These are phyloP conservation scores for Salix purpurea DNA, from an alignment of 345 rosid genomes.

Conservation along the genomic window DNA sequence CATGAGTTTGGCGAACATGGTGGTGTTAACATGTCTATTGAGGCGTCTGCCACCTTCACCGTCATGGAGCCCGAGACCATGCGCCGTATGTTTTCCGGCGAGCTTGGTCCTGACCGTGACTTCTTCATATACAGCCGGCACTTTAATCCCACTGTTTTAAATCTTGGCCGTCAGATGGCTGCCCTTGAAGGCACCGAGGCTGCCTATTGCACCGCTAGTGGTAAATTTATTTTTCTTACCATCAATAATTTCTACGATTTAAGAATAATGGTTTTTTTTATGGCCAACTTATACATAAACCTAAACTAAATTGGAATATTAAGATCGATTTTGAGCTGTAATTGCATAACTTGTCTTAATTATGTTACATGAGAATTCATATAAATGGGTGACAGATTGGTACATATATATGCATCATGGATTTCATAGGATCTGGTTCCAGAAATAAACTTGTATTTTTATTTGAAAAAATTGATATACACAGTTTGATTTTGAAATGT, in stretches of 20 bases:
- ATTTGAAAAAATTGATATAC: too few species aligned
- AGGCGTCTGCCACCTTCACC: slow-evolving; percentile 98
- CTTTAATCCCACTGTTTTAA: slow-evolving; percentile 92
- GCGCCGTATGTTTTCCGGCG: slow-evolving; percentile 88
- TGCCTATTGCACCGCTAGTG: slow-evolving; percentile 96
- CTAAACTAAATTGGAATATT: too few species aligned
- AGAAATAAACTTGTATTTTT: too few species aligned
- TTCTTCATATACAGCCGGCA: slow-evolving; percentile 96
- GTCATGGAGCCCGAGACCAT: slow-evolving; percentile 97
- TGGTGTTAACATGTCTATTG: slow-evolving; percentile 97
- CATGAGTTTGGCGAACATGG: slow-evolving; percentile 98
- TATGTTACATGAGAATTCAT: not conserved
- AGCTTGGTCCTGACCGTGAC: slow-evolving; percentile 93
- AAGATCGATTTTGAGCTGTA: not conserved
- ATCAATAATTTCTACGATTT: not conserved
- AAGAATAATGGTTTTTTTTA: not conserved
- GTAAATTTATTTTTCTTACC: slow-evolving; percentile 25
- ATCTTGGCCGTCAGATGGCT: slow-evolving; percentile 95
- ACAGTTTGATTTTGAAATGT: too few species aligned
- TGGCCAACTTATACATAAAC: too few species aligned
- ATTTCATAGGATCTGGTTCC: too few species aligned
- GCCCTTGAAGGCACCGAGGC: slow-evolving; percentile 97
- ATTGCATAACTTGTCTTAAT: not conserved
- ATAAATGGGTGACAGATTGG: not conserved
- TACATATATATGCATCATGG: too few species aligned